Evolutionary conservation across 2,329 filamentous ascomycete species (phyloP), one percentile per base, ranked within the genome.

Genomic region (Microsporum canis): DNA sequence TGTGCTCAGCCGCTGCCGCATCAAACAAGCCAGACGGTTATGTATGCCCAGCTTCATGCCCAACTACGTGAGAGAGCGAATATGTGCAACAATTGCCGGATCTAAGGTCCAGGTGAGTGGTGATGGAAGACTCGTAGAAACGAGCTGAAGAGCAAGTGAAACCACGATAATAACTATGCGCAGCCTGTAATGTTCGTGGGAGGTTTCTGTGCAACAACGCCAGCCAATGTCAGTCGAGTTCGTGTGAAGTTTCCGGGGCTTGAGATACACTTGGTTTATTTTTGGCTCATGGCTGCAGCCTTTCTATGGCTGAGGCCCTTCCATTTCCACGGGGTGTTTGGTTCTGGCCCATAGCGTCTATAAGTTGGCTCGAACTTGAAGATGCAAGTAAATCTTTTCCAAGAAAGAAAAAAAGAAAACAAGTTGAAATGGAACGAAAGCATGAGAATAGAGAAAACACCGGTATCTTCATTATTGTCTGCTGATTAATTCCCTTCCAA

Each of bases 391-490:
- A 38, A 17, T 14, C 51, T 31, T 36, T 29, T 31, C 3, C 23
- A 51, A 31, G 31, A 1, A 36, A 36, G 31, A 55, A 23, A 36
- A 17, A 31, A 51, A 10, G 27, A 31, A 49, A 17, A 10, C 29
- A 55, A 3, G 8, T 14, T 12, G 45, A 51, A 29, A n/a, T 10
- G 3, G 10, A 47, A 47, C 27, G 43, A 47, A 47, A 33, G 14
- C 10, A 33, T n/a, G 12, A 36, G 31, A 34, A 36, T n/a, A 51
- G 23, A 51, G 51, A 55, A 17, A 55, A 34, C 51, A 55, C 14
- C 51, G 5, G 31, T 55, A 55, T 55, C 51, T 55, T 55, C 51
- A 55, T 55, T 55, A 23, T 12, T 55, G 51, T 55, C 31, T n/a
- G 51, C 31, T 36, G 51, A 55, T 55, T 55, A 36, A 38, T 36